Evolutionary conservation across 345 rosid genomes (phyloP).

Genomic region (Viola odorata): DNA sequence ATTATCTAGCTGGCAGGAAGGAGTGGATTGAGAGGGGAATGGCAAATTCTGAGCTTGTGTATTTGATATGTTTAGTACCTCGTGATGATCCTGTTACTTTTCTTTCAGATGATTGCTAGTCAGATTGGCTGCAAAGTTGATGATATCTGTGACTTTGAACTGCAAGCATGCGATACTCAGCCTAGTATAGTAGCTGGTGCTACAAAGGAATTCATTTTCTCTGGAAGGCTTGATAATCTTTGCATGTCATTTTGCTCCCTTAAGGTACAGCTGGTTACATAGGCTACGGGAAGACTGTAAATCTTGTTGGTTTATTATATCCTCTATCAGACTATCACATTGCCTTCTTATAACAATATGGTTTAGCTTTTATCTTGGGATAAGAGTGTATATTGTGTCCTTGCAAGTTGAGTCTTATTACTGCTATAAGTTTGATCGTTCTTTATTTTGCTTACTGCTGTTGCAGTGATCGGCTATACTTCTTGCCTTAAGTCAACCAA

Average conservation of each 20-base stretch:
- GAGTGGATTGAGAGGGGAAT: neutral
- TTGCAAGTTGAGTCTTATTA: too few species aligned
- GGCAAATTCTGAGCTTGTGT: neutral
- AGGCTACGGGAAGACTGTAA: neutral
- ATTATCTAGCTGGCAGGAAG: too few species aligned
- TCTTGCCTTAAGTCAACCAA: too few species aligned
- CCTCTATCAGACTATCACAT: neutral
- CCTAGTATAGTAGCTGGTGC: conserved; percentile 83
- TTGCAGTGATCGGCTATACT: too few species aligned
- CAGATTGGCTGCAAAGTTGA: conserved; percentile 57
- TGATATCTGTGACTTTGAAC: conserved; percentile 85
- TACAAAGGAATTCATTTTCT: conserved; percentile 77
- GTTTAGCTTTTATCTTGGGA: neutral
- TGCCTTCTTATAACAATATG: neutral
- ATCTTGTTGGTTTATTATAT: conserved; percentile 1
- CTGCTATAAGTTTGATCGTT: too few species aligned
- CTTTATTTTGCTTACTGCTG: too few species aligned
- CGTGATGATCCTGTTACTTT: neutral
- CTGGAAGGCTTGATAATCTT: conserved; percentile 97
- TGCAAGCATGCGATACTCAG: conserved; percentile 97
- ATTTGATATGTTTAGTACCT: neutral
- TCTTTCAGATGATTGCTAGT: conserved; percentile 53
- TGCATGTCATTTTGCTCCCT: conserved; percentile 96
- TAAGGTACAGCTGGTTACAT: conserved; percentile 39
- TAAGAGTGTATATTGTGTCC: too few species aligned